A percentile compares a stretch with the other conserved stretches of the same genome.
These are phyloP conservation scores for Papilionanthe hybrid DNA, from an alignment of 116 monocot genomes.

Conservation along the genomic window DNA sequence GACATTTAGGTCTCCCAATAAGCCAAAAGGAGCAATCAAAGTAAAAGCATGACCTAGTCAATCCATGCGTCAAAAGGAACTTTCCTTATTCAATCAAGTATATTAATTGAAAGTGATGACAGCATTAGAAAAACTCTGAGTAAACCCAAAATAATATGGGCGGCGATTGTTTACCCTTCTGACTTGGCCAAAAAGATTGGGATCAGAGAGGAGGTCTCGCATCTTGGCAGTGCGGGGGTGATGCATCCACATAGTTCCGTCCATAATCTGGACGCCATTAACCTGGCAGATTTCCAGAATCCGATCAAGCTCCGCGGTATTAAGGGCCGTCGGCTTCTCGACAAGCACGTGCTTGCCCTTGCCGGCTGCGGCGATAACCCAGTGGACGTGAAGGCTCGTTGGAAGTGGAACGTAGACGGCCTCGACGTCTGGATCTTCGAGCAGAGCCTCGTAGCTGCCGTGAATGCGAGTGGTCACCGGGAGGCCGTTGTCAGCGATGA, in stretches of 20 bases:
- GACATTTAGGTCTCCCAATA: too few relatives aligned
- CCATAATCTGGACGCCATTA: constrained; percentile 80
- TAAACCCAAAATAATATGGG: neutral
- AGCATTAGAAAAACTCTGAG: neutral
- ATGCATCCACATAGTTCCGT: constrained; percentile 94
- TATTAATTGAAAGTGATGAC: too few relatives aligned
- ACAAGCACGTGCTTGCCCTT: constrained; percentile 75
- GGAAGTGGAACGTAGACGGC: constrained; percentile 86
- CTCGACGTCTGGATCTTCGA: constrained; percentile 61
- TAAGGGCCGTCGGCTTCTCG: constrained; percentile 82
- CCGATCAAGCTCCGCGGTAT: constrained; percentile 53
- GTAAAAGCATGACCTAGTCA: too few relatives aligned
- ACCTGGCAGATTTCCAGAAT: constrained; percentile 60
- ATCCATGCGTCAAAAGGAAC: too few relatives aligned
- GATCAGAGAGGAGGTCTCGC: constrained; percentile 57
- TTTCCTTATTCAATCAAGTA: too few relatives aligned
- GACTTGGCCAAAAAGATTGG: constrained; percentile 53
- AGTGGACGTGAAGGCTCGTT: constrained; percentile 69
- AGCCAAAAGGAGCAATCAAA: too few relatives aligned
- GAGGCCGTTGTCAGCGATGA: constrained; percentile 52
- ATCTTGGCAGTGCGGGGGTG: constrained; percentile 75
- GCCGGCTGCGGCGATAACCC: constrained; percentile 70
- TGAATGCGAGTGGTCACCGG: constrained; percentile 23
- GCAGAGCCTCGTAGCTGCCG: constrained; percentile 65
- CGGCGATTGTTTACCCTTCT: constrained; percentile 30